Base-by-base conservation (phyloP, 2,329 filamentous ascomycete genomes). In the Westerdykella aurantiaca region DNA sequence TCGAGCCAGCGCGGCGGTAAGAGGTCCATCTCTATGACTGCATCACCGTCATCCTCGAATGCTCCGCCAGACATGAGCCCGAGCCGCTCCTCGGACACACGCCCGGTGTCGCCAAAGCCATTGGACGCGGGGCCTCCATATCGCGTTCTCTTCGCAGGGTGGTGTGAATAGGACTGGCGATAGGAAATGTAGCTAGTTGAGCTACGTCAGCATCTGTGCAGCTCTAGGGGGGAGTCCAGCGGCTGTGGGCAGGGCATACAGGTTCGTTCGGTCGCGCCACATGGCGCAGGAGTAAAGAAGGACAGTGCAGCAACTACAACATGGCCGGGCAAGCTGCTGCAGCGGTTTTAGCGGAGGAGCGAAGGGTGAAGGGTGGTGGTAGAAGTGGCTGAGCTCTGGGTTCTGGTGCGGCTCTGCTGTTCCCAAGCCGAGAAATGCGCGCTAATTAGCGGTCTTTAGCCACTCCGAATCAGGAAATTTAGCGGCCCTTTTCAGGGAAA, bases 181-280 rank as follows among this genome's bases (percentile, higher is more conserved):
- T 97, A 98, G 70, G 93, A 97, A 68, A 98, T 93, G 70, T 94
- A 98, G 67, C 91, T 95, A 64, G 55, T 68, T 54, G 57, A 48
- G 47, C 55, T 57, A 58, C 53, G 60, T 69, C 55, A 69, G 64
- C 53, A 50, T 39, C 46, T 52, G 53, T 42, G 42, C 23, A 45
- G 45, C 47, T 39, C 38, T 46, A 44, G 44, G 43, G 33, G 33
- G 12, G 31, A 33, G 33, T 29, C 4, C 7, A 29, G 11, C 25
- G 16, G 33, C n/a, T 11, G 33, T 43, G 43, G 40, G 38, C 64
- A 37, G 10, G 25, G 49, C 80, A 59, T 82, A 96, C 89, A 98
- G 86, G 69, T 97, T 98, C 58, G 93, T 98, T 72, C 93, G 86
- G 79, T 98, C 93, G 76, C 93, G 88, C 90, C 90, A 98, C 88